phyloP scores from a whole-genome alignment of 129 eudicot species.

The Centrapalus pauciflorus region DNA sequence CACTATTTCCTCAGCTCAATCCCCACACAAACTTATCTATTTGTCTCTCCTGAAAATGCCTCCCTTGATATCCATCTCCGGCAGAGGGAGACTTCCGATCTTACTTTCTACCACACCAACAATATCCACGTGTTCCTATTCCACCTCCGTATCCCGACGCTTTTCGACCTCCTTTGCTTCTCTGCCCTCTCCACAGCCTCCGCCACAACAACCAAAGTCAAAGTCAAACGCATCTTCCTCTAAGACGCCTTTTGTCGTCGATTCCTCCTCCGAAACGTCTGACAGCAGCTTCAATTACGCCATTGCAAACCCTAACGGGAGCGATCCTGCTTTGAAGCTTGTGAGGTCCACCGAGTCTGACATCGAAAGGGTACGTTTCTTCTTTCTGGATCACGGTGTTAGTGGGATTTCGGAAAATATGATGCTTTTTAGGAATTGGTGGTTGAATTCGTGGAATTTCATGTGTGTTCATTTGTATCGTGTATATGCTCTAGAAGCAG shows the following conservation, averaged over 20 bases:
- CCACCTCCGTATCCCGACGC: constrained; percentile 22
- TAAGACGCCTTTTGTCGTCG: constrained; percentile 28
- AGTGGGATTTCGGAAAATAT: neutral
- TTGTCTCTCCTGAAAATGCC: constrained; percentile 44
- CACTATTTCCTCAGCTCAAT: neutral
- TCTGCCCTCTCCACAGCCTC: constrained; percentile 34
- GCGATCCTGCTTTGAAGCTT: constrained; percentile 35
- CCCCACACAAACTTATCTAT: neutral
- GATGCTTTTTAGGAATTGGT: too few relatives aligned
- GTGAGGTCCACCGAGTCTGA: constrained; percentile 56
- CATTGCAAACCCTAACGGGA: constrained; percentile 42
- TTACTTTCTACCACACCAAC: constrained; percentile 23
- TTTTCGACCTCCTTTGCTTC: constrained; percentile 35
- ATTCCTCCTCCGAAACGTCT: constrained; percentile 28
- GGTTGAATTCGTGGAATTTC: too few relatives aligned
- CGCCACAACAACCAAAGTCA: constrained; percentile 23
- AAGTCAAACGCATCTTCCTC: constrained; percentile 22
- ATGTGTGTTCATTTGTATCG: too few relatives aligned
- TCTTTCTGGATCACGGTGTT: neutral
- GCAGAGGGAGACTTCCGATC: constrained; percentile 16
- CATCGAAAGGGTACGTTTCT: constrained; percentile 58
- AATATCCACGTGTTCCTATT: too few relatives aligned
- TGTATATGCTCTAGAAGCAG: too few relatives aligned
- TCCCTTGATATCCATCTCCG: constrained; percentile 32
- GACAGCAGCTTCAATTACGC: constrained; percentile 38